Base-by-base conservation (phyloP, 345 rosid genomes). In the Erucastrum elatum region DNA sequence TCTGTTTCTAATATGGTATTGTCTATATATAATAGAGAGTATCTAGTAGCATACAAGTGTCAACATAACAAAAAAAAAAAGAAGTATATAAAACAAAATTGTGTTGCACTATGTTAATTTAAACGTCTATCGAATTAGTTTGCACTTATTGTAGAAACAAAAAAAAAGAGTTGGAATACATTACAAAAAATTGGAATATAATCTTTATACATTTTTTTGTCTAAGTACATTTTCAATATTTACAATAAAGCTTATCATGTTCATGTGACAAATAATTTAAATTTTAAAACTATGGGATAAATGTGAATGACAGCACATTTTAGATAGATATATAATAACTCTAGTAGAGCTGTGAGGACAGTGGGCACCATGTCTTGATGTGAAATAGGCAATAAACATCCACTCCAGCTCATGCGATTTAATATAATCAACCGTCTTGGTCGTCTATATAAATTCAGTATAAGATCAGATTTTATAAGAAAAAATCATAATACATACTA, bases 301-400 rank as follows among this genome's bases (percentile, higher is more conserved):
- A 75, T 80, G 79, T 80, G 80, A 70, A 70, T 10, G 76, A 75
- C 83, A 80, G 80, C 83, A 75, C 72, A 80, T 72, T 72, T 56
- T 49, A 27, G 70, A 33, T n/a, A 31, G 17, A 66, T 27, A 60
- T 64, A 66, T 64, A 71, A 64, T 64, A 64, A 64, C n/a, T 64
- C 66, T 64, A 72, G 55, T 55, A 64, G 66, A 70, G 26, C 58
- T 25, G 63, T 30, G 58, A 41, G 8, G 55, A 65, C 35, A 46
- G 83, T 80, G 83, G 83, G 34, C 29, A 80, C 72, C 83, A 80
- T 80, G 83, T 75, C 80, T 70, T 69, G 74, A 74, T 79, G 71
- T 80, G 79, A 55, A 64, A 39, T 69, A 15, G 12, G 58, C 71
- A 68, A 70, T 75, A 63, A 79, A 68, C 65, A 62, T 72, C 74